Evolutionary conservation across 1,284 basidiomycete genomes (phyloP).

Genomic region (Coriolopsis trogii): DNA sequence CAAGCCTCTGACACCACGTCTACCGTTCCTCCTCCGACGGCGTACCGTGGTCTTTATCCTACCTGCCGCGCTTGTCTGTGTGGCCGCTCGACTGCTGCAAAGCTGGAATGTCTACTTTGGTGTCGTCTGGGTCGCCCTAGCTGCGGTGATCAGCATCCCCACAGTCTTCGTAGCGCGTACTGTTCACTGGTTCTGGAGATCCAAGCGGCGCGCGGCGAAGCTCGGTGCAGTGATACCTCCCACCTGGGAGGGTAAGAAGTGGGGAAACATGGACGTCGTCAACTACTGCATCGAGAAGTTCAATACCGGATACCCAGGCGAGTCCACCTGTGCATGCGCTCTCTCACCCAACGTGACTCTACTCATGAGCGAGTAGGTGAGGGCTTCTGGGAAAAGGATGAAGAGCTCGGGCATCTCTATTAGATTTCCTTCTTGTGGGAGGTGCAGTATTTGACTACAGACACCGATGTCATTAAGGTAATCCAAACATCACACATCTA

Average conservation of each 20-base stretch:
- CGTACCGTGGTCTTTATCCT: no score
- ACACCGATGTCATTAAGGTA: slow-evolving; percentile 29
- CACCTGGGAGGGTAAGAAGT: slow-evolving; percentile 13
- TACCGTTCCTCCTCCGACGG: no score
- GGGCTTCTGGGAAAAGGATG: slow-evolving; percentile 18
- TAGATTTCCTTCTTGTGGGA: slow-evolving; percentile 25
- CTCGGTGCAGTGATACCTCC: slow-evolving; percentile 24
- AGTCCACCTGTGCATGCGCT: not conserved
- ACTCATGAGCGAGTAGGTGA: no score
- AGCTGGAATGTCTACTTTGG: not conserved
- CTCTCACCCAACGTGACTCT: no score
- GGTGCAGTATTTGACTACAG: slow-evolving; percentile 19
- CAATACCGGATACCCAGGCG: slow-evolving; percentile 24
- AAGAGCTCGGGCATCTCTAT: slow-evolving; percentile 19
- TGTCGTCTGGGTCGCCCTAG: not conserved
- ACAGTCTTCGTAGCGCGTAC: not conserved
- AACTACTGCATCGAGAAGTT: slow-evolving; percentile 8
- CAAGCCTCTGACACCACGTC: no score
- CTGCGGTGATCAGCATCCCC: slow-evolving; percentile 7
- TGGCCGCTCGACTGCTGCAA: not conserved
- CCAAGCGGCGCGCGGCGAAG: slow-evolving; percentile 15
- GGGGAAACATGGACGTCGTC: slow-evolving; percentile 25
- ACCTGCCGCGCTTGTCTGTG: not conserved
- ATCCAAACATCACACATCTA: not conserved
- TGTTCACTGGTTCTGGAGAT: slow-evolving; percentile 1